These are phyloP conservation scores for Teratosphaeriaceae sp. DNA, from an alignment of 2,329 filamentous ascomycete species.

Conservation along the genomic window DNA sequence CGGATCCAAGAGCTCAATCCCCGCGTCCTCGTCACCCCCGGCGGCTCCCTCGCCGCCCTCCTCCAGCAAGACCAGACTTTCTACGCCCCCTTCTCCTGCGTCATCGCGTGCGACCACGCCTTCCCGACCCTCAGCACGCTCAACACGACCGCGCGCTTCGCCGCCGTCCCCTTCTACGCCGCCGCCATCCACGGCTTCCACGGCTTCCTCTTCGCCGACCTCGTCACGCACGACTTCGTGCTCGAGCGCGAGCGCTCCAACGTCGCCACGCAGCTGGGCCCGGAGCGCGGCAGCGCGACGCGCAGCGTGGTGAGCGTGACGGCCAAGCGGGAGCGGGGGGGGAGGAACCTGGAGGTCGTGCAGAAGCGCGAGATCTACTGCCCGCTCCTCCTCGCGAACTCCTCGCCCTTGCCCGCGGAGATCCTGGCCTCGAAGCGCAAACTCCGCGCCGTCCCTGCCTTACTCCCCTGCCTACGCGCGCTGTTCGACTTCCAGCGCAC, in stretches of 20 bases:
- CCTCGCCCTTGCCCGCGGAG: constrained; percentile 61
- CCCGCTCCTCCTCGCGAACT: constrained; percentile 78
- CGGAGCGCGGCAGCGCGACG: constrained; percentile 74
- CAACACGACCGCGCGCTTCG: constrained; percentile 78
- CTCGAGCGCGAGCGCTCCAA: constrained; percentile 82
- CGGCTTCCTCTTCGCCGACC: constrained; percentile 89
- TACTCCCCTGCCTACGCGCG: constrained; percentile 79
- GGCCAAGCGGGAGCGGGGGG: constrained; percentile 57
- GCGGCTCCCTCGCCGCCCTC: constrained; percentile 49
- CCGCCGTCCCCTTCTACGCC: constrained; percentile 78
- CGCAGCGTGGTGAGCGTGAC: constrained; percentile 66
- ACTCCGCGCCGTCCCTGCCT: constrained; percentile 67
- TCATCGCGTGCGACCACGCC: constrained; percentile 84
- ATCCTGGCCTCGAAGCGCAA: constrained; percentile 63
- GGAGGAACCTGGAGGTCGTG: constrained; percentile 73
- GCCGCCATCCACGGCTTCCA: constrained; percentile 83
- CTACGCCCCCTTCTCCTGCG: constrained; percentile 72
- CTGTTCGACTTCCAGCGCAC: constrained; percentile 74
- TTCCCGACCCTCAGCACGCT: constrained; percentile 68
- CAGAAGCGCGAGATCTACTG: constrained; percentile 89
- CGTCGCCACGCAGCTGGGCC: constrained; percentile 42
- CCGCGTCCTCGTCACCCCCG: constrained; percentile 62
- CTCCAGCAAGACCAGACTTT: constrained; percentile 66
- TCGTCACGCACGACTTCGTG: constrained; percentile 84
- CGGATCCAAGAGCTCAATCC: constrained; percentile 83